Conservation (phyloP, 352 stramenopile genomes). For the Globisporangium okanoganense region DNA sequence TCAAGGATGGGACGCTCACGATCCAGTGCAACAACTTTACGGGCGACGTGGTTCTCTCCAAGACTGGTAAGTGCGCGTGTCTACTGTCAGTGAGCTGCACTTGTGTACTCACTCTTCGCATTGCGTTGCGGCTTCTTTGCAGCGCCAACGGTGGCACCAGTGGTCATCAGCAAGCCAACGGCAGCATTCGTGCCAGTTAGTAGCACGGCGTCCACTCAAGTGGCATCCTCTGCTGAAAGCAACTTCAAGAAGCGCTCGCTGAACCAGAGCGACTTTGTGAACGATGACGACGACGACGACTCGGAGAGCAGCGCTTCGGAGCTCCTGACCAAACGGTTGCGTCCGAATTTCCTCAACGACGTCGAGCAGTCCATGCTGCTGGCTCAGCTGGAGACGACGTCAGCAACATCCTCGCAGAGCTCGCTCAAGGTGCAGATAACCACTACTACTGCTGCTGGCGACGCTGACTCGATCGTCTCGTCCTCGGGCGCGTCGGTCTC, state of each 20-base stretch:
- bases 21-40: conserved; percentile 78
- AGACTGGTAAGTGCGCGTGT: conserved; percentile 24
- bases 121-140: background rate
- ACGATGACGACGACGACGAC: conserved; percentile 30
- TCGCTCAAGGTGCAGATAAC: conserved; percentile 10
- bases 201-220: conserved; percentile 30
- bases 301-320: conserved; percentile 20
- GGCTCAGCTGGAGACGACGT: conserved; percentile 36
- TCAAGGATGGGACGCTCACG: conserved; percentile 46
- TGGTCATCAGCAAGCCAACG: background rate
- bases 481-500: conserved; percentile 8
- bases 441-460: background rate
- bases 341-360: conserved; percentile 59
- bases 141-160: conserved; percentile 6
- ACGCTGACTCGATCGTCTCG: conserved; percentile 13
- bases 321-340: conserved; percentile 35
- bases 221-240: conserved; percentile 3
- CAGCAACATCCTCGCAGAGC: conserved; percentile 16
- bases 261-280: conserved; percentile 23
- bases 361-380: conserved; percentile 57
- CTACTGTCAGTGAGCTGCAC: background rate
- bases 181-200: conserved; percentile 18
- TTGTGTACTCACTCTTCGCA: background rate
- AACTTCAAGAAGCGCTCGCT: conserved; percentile 52
- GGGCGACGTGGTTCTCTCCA: conserved; percentile 60